Percentiles rank a stretch among this genome's conserved stretches.
These are phyloP conservation scores for Ganoderma leucocontextum DNA, from an alignment of 1,284 basidiomycete species.

Conservation along the genomic window DNA sequence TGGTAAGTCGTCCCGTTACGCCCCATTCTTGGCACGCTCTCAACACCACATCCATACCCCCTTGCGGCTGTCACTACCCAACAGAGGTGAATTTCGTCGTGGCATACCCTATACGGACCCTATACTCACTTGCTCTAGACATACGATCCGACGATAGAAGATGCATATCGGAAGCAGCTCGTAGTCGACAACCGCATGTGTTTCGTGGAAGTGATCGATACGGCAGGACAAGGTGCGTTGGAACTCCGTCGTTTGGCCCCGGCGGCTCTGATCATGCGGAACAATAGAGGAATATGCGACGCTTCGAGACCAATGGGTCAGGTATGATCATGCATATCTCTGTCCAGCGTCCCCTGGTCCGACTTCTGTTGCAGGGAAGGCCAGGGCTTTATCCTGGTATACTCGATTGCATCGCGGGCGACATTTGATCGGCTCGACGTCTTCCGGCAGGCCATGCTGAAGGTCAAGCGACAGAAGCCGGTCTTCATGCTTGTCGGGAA, in stretches of 20 bases:
- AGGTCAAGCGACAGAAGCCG: constrained; percentile 90
- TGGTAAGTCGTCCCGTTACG: constrained; percentile 56
- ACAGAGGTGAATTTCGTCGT: constrained; percentile 31
- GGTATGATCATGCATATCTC: constrained; percentile 60
- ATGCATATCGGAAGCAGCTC: constrained; percentile 92
- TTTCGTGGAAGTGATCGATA: constrained; percentile 93
- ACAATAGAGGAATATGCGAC: constrained; percentile 93
- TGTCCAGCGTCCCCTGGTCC: constrained; percentile 15
- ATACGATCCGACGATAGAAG: constrained; percentile 94
- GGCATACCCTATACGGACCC: constrained; percentile 2
- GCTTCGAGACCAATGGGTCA: constrained; percentile 98
- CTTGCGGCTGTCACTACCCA: constrained; percentile 26
- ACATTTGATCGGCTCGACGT: constrained; percentile 95
- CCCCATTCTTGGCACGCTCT: constrained; percentile 33
- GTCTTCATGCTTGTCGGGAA: constrained; percentile 93
- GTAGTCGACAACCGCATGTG: constrained; percentile 93
- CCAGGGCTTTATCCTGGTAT: constrained; percentile 98
- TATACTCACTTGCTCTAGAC: constrained; percentile 55
- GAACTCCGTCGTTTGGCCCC: constrained; percentile 24
- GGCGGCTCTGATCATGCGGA: constrained; percentile 22
- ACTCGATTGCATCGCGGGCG: constrained; percentile 94
- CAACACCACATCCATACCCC: constrained; percentile 21
- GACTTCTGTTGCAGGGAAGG: constrained; percentile 76
- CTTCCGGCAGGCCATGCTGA: constrained; percentile 94
- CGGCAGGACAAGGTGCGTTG: constrained; percentile 88